These are phyloP conservation scores for Rhodamnia rubescens DNA, from an alignment of 345 rosid species.

Conservation along the genomic window DNA sequence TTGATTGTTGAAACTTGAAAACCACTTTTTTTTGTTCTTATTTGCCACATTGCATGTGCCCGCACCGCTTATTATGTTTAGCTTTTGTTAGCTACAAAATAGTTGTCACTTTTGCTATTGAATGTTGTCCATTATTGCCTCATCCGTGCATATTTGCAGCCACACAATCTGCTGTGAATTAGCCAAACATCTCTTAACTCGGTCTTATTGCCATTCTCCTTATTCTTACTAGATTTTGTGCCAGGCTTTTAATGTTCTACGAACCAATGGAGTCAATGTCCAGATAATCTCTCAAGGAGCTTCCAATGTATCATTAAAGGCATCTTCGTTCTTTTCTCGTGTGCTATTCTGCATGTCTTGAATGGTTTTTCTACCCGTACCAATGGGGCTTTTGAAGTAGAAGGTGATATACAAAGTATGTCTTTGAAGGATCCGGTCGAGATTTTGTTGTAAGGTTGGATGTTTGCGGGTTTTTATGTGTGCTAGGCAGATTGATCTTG, in stretches of 20 bases:
- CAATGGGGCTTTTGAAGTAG: background rate
- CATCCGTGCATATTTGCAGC: background rate
- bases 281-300: conserved; percentile 99
- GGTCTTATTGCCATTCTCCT: too few species aligned
- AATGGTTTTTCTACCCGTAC: background rate
- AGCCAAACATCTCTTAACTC: background rate
- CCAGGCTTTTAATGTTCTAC: conserved; percentile 81
- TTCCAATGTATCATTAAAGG: conserved; percentile 51
- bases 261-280: conserved; percentile 78
- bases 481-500: background rate
- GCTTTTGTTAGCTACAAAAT: background rate
- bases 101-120: background rate
- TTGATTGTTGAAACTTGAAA: background rate
- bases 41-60: background rate
- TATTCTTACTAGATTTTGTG: background rate
- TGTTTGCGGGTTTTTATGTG: background rate
- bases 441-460: background rate
- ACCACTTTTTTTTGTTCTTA: background rate
- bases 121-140: background rate
- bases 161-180: background rate
- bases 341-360: background rate
- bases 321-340: background rate
- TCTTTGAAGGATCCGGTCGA: background rate
- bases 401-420: background rate
- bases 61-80: background rate